Evolutionary conservation across 2,329 filamentous ascomycete species (phyloP).

Genomic region (Herpotrichia juniperi): DNA sequence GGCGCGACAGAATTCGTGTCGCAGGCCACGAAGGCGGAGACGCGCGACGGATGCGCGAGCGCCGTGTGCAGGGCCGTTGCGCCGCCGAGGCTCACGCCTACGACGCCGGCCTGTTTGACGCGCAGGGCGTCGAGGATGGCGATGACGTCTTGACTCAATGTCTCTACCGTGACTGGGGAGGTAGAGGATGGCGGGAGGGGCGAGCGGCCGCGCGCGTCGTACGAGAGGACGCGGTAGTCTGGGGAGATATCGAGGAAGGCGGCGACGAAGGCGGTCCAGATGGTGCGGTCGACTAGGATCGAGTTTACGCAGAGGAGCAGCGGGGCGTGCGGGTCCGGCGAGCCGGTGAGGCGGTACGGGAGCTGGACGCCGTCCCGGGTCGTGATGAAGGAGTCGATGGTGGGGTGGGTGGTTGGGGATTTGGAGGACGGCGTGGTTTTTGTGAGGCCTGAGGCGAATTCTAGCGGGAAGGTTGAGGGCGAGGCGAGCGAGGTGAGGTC

Average conservation of each 20-base stretch:
- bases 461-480: slow-evolving; percentile 54
- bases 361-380: slow-evolving; percentile 71
- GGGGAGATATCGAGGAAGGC: slow-evolving; percentile 63
- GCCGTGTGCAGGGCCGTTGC: slow-evolving; percentile 77
- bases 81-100: slow-evolving; percentile 83
- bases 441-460: slow-evolving; percentile 61
- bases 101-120: slow-evolving; percentile 67
- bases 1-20: slow-evolving; percentile 80
- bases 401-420: slow-evolving; percentile 46
- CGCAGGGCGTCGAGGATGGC: slow-evolving; percentile 71
- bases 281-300: slow-evolving; percentile 75
- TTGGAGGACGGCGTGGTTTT: slow-evolving; percentile 53
- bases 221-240: slow-evolving; percentile 76
- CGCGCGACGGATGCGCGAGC: slow-evolving; percentile 65
- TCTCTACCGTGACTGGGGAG: slow-evolving; percentile 62
- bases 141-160: slow-evolving; percentile 71
- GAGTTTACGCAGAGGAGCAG: slow-evolving; percentile 80
- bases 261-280: slow-evolving; percentile 79
- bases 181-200: slow-evolving; percentile 47
- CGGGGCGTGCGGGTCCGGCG: slow-evolving; percentile 68
- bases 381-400: slow-evolving; percentile 71
- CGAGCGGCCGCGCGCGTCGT: slow-evolving; percentile 75
- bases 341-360: slow-evolving; percentile 78
- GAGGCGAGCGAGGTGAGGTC: slow-evolving; percentile 66
- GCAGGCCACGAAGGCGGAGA: slow-evolving; percentile 71